phyloP scores from a whole-genome alignment of 1,284 basidiomycete species.

The Agroathelia rolfsii region DNA sequence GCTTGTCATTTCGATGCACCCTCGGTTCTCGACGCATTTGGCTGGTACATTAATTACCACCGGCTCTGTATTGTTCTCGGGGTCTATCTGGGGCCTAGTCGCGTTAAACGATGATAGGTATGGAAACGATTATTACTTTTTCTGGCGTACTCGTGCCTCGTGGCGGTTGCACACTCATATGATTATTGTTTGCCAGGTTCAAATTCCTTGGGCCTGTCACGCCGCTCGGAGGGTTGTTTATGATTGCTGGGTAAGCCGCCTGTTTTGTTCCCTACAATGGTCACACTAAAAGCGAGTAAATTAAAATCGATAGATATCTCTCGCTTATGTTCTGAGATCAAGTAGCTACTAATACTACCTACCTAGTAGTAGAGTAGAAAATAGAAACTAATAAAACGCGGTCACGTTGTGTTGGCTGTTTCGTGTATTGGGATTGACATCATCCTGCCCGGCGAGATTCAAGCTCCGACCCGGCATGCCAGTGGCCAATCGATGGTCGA shows the following conservation, averaged over 20 bases:
- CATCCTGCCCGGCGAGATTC: too few relatives aligned
- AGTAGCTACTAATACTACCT: neutral
- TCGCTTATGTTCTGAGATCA: conserved; percentile 35
- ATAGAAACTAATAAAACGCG: too few relatives aligned
- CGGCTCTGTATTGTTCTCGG: conserved; percentile 62
- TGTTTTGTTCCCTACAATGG: neutral
- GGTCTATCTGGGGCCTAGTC: conserved; percentile 59
- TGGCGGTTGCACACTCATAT: conserved; percentile 2
- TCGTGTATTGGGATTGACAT: too few relatives aligned
- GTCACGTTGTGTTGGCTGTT: too few relatives aligned
- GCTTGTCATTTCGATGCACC: conserved; percentile 64
- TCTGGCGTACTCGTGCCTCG: too few relatives aligned
- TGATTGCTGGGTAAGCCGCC: conserved; percentile 67
- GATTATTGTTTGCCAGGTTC: conserved; percentile 27
- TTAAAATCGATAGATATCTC: conserved; percentile 32
- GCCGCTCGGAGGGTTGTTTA: conserved; percentile 60
- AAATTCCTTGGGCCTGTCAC: conserved; percentile 66
- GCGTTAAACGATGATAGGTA: conserved; percentile 48
- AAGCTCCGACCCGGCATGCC: too few relatives aligned
- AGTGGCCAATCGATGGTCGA: too few relatives aligned
- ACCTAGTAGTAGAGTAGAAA: too few relatives aligned
- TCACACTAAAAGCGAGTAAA: conserved; percentile 9
- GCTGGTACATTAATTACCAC: conserved; percentile 61
- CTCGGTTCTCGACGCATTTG: conserved; percentile 53
- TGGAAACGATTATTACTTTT: too few relatives aligned